Evolutionary conservation across 2,329 filamentous ascomycete species (phyloP).

Genomic region (Aurifilum marmelostoma): DNA sequence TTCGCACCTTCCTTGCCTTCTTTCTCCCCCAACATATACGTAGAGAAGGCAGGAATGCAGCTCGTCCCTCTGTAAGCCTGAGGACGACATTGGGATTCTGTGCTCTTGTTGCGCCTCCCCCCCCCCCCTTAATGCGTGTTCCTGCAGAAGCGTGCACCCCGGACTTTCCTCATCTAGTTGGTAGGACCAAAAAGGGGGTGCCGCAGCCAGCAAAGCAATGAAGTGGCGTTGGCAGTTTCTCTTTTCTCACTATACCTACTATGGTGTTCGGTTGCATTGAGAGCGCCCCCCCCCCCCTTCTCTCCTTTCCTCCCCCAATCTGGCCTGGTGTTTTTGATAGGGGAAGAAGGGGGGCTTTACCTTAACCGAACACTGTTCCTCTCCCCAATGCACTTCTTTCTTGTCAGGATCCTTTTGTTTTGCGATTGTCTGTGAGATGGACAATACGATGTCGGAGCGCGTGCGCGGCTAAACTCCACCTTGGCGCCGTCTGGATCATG

Average conservation of each 20-base stretch:
- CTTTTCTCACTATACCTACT: neutral
- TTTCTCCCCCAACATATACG: neutral
- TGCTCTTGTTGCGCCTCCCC: neutral
- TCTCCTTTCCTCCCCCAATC: no score
- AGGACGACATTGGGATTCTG: constrained; percentile 6
- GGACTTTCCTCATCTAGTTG: constrained; percentile 10
- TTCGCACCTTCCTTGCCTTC: neutral
- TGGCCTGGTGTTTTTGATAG: neutral
- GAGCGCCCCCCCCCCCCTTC: neutral
- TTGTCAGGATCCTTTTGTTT: neutral
- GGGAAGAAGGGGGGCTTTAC: neutral
- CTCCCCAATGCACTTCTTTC: neutral
- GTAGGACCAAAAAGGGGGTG: neutral
- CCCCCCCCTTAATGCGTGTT: constrained; percentile 8
- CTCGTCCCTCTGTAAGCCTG: neutral
- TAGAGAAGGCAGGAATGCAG: neutral
- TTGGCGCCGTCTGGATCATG: neutral
- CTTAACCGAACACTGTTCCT: neutral
- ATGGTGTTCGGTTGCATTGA: neutral
- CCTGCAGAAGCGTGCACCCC: constrained; percentile 24
- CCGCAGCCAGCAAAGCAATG: neutral
- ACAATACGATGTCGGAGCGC: constrained; percentile 8
- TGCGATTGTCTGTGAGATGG: neutral
- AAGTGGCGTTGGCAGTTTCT: neutral
- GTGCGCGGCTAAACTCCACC: constrained; percentile 1